phyloP scores from a whole-genome alignment of 2,329 filamentous ascomycete genomes.

The Dendryphion nanum region DNA sequence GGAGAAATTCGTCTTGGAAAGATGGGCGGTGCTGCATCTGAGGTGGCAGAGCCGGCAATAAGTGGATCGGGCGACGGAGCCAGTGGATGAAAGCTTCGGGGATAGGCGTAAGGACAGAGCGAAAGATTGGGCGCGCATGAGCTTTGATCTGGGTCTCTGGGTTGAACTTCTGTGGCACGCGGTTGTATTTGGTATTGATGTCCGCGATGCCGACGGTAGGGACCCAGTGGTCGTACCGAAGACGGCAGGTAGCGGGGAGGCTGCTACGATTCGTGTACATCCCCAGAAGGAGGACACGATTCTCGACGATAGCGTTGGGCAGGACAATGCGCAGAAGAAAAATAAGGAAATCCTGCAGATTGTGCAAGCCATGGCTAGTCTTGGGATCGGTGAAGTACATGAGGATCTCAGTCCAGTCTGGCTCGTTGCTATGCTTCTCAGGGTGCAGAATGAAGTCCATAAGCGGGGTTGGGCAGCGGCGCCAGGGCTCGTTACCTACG shows the following conservation, averaged over 20 bases:
- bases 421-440: background rate
- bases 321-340: constrained; percentile 10
- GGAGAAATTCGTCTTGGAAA: constrained; percentile 8
- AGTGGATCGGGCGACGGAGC: too few relatives aligned
- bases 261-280: constrained; percentile 4
- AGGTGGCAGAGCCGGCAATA: background rate
- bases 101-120: constrained; percentile 7
- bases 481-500: constrained; percentile 1
- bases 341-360: constrained; percentile 14
- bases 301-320: constrained; percentile 11
- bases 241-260: background rate
- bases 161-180: background rate
- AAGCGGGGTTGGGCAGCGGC: constrained; percentile 11
- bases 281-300: constrained; percentile 6
- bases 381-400: constrained; percentile 4
- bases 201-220: background rate
- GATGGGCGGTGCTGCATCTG: constrained; percentile 7
- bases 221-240: constrained; percentile 13
- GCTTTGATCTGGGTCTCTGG: background rate
- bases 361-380: constrained; percentile 5
- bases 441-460: constrained; percentile 7
- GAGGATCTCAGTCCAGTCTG: constrained; percentile 9
- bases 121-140: constrained; percentile 8
- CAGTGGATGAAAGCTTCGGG: constrained; percentile 9
- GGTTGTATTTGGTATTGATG: background rate